These are phyloP conservation scores for Tetracladium marchalianum DNA, from an alignment of 495 filamentous ascomycete species.

Conservation along the genomic window DNA sequence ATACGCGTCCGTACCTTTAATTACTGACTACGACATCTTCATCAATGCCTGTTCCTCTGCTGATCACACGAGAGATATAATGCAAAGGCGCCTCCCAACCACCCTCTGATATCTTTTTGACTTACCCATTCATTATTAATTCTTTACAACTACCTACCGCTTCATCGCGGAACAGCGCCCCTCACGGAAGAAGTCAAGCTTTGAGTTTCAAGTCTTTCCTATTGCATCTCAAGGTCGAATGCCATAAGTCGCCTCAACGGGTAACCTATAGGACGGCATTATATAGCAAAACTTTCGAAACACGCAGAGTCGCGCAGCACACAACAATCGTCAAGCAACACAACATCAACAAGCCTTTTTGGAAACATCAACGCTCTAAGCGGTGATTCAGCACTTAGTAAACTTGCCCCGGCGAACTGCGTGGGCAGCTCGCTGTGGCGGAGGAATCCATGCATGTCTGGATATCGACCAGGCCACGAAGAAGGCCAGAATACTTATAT, in stretches of 20 bases:
- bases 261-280: slow-evolving; percentile 16
- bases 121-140: slow-evolving; percentile 5
- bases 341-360: slow-evolving; percentile 14
- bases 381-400: slow-evolving; percentile 18
- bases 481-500: slow-evolving; percentile 19
- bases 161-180: slow-evolving; percentile 17
- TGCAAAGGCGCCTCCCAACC: slow-evolving; percentile 18
- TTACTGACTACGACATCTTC: slow-evolving; percentile 12
- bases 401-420: slow-evolving; percentile 45
- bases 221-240: slow-evolving; percentile 7
- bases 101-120: slow-evolving; percentile 4
- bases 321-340: slow-evolving; percentile 17
- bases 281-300: slow-evolving; percentile 18
- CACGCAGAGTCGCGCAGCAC: slow-evolving; percentile 17
- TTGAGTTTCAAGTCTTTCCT: slow-evolving; percentile 15
- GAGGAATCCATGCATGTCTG: slow-evolving; percentile 56
- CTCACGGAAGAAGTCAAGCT: slow-evolving; percentile 19
- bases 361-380: slow-evolving; percentile 17
- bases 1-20: slow-evolving; percentile 17
- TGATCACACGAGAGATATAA: slow-evolving; percentile 22
- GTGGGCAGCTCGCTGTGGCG: slow-evolving; percentile 63
- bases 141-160: slow-evolving; percentile 14
- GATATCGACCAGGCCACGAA: slow-evolving; percentile 18
- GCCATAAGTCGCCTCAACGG: slow-evolving; percentile 12
- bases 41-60: slow-evolving; percentile 16